Conservation (phyloP, 2,329 filamentous ascomycete species). For the Didymella exigua region DNA sequence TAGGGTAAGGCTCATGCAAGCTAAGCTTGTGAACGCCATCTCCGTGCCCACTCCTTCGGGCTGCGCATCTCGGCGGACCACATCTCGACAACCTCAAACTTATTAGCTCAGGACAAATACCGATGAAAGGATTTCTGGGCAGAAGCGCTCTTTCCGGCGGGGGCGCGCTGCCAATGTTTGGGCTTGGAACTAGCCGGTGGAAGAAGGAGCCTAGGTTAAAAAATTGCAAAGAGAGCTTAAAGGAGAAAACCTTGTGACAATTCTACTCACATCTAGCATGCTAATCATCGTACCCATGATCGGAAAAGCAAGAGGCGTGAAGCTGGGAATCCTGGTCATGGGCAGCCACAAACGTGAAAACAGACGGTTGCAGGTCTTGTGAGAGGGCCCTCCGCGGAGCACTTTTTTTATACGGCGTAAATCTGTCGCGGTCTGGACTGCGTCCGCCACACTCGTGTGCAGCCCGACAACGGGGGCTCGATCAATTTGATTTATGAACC, state of each 20-base stretch:
- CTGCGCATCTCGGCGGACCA: background rate
- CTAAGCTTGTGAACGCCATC: slow-evolving; percentile 1
- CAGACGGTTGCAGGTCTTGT: background rate
- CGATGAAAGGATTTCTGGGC: background rate
- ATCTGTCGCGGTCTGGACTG: slow-evolving; percentile 5
- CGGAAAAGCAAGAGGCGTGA: background rate
- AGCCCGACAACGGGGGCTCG: background rate
- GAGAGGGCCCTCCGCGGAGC: slow-evolving; percentile 1
- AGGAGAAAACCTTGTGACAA: background rate
- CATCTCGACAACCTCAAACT: background rate
- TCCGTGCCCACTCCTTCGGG: background rate
- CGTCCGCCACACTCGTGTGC: background rate
- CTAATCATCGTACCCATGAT: background rate
- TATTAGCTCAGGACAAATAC: background rate
- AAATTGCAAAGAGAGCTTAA: background rate
- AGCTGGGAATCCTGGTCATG: background rate
- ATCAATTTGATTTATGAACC: background rate
- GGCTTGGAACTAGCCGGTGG: background rate
- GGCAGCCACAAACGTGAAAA: background rate
- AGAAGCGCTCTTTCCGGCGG: background rate
- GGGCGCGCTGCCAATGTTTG: background rate
- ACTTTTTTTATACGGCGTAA: background rate
- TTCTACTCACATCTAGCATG: background rate
- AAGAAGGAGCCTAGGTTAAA: background rate
- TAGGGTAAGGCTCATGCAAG: background rate